Conservation (phyloP, 176 grass and related monocot species). For the Aegilops bicornis region DNA sequence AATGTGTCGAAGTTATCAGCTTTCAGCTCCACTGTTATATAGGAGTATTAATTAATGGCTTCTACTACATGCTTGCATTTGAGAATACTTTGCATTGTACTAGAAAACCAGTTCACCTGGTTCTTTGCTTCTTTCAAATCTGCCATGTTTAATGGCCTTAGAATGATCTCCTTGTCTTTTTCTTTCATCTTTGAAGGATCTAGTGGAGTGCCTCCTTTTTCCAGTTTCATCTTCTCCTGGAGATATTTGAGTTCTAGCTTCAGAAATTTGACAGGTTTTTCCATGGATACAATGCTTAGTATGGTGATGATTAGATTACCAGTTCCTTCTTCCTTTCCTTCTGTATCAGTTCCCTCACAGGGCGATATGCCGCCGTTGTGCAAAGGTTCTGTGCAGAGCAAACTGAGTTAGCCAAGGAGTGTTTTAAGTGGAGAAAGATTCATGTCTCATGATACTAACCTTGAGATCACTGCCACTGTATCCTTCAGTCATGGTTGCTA, state of each 20-base stretch:
- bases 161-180: slow-evolving; percentile 44
- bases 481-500: slow-evolving; percentile 88
- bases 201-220: slow-evolving; percentile 32
- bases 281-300: neutral
- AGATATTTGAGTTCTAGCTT: slow-evolving; percentile 6
- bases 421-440: neutral
- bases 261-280: neutral
- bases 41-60: neutral
- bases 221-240: slow-evolving; percentile 53
- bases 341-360: slow-evolving; percentile 91
- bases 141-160: slow-evolving; percentile 75
- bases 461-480: slow-evolving; percentile 95
- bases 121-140: slow-evolving; percentile 93
- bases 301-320: slow-evolving; percentile 39
- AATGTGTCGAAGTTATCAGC: neutral
- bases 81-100: neutral
- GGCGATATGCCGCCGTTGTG: slow-evolving; percentile 85
- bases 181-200: slow-evolving; percentile 40
- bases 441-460: slow-evolving; percentile 47
- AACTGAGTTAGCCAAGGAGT: neutral
- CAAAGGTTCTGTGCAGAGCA: slow-evolving; percentile 69
- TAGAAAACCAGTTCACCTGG: slow-evolving; percentile 50
- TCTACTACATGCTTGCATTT: neutral
- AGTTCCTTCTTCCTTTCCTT: slow-evolving; percentile 85
- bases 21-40: neutral